Evolutionary conservation across 441 rosid genomes (phyloP).

Genomic region (Geranium incanum): DNA sequence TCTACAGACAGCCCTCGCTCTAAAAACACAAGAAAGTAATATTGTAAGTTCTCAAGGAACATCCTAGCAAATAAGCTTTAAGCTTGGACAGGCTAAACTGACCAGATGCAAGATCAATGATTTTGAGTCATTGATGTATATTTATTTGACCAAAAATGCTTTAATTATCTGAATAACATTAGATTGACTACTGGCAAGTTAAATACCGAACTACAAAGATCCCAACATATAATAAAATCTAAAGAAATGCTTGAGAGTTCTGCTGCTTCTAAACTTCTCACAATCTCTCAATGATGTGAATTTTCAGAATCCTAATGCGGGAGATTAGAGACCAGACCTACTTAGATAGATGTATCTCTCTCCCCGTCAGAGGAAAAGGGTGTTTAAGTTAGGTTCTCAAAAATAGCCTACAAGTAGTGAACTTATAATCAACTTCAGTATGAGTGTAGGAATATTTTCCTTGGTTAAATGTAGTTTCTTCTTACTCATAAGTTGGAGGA

Average conservation of each 20-base stretch:
- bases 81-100: neutral
- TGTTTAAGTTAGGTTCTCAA: neutral
- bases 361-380: neutral
- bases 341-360: too few relatives aligned
- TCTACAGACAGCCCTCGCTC: constrained; percentile 9
- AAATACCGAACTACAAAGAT: neutral
- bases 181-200: neutral
- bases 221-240: neutral
- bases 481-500: too few relatives aligned
- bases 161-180: neutral
- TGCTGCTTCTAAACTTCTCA: too few relatives aligned
- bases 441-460: too few relatives aligned
- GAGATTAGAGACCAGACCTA: too few relatives aligned
- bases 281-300: too few relatives aligned
- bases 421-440: too few relatives aligned
- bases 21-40: constrained; percentile 14
- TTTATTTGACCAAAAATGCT: neutral
- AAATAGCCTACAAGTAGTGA: too few relatives aligned
- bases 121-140: neutral
- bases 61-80: neutral
- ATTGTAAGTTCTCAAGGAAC: constrained; percentile 13
- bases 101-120: neutral
- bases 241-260: neutral
- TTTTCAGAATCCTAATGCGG: too few relatives aligned
- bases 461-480: too few relatives aligned